These are phyloP conservation scores for Skeletonema marinoi DNA, from an alignment of 108 stramenopile genomes.

Conservation along the genomic window DNA sequence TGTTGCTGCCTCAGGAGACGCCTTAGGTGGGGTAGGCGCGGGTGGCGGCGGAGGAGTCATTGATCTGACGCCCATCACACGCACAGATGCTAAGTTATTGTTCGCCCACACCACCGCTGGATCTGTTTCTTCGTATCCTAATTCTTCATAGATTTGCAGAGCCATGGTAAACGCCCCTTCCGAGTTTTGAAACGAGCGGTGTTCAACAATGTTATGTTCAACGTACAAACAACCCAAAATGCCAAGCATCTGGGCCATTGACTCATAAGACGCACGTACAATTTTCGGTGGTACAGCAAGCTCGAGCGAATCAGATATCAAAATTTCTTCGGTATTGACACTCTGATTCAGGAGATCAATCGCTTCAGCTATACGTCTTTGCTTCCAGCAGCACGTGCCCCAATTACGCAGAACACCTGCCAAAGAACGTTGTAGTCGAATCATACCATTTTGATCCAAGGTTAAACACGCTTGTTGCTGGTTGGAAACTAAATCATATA, in stretches of 20 bases:
- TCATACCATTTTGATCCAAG: background rate
- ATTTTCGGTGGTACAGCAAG: background rate
- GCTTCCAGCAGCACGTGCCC: constrained; percentile 34
- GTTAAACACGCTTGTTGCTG: background rate
- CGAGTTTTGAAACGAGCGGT: constrained; percentile 14
- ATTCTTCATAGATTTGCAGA: constrained; percentile 21
- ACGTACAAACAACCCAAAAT: constrained; percentile 32
- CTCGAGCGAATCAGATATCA: background rate
- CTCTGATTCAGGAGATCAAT: constrained; percentile 27
- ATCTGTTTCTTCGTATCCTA: constrained; percentile 23
- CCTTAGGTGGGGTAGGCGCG: background rate
- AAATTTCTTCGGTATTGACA: constrained; percentile 10
- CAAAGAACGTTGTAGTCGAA: constrained; percentile 13
- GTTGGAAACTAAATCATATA: constrained; percentile 3
- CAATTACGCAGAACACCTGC: constrained; percentile 27
- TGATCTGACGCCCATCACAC: constrained; percentile 2
- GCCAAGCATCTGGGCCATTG: constrained; percentile 32
- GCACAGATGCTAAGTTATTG: constrained; percentile 13
- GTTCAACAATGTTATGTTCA: constrained; percentile 6
- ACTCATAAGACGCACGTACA: constrained; percentile 15
- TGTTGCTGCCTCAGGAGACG: background rate
- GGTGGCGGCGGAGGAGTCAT: constrained; percentile 17
- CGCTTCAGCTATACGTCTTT: constrained; percentile 13
- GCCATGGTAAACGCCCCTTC: constrained; percentile 19
- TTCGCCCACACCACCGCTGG: constrained; percentile 32